A percentile compares a stretch with the other conserved stretches of the same genome.
phyloP scores from a whole-genome alignment of 2,329 filamentous ascomycete species.

The Neoarthrinium moseri region DNA sequence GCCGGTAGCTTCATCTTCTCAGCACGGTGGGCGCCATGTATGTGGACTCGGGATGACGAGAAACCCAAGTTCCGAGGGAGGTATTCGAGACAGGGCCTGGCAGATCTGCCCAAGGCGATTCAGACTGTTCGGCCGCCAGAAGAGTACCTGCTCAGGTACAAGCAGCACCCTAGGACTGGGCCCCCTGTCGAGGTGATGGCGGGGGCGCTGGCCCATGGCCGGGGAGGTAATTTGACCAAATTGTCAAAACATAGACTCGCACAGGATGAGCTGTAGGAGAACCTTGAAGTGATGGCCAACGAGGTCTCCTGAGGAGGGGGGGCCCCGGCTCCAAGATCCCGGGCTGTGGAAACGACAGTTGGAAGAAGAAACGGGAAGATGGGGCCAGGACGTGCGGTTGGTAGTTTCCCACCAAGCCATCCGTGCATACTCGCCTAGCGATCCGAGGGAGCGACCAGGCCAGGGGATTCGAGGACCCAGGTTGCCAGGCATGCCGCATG shows the following conservation, averaged over 20 bases:
- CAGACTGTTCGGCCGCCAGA: constrained; percentile 24
- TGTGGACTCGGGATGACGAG: constrained; percentile 18
- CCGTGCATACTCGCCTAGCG: no score
- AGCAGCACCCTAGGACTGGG: not conserved
- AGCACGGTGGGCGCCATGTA: constrained; percentile 18
- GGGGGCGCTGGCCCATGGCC: not conserved
- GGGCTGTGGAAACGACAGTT: no score
- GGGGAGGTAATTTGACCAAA: not conserved
- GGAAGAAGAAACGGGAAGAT: no score
- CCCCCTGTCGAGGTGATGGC: not conserved
- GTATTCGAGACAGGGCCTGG: constrained; percentile 24
- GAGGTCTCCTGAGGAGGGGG: not conserved
- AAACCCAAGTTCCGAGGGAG: constrained; percentile 19
- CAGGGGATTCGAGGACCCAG: no score
- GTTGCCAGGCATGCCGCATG: no score
- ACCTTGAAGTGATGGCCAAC: no score
- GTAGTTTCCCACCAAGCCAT: no score
- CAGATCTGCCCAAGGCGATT: constrained; percentile 21
- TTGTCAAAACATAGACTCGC: not conserved
- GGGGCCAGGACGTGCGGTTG: no score
- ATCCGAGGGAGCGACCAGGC: no score
- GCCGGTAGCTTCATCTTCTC: constrained; percentile 16
- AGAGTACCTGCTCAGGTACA: constrained; percentile 17
- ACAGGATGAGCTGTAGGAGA: not conserved
- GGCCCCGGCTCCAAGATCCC: no score